These are phyloP conservation scores for Mycena capillaripes DNA, from an alignment of 768 basidiomycete species.

Conservation along the genomic window DNA sequence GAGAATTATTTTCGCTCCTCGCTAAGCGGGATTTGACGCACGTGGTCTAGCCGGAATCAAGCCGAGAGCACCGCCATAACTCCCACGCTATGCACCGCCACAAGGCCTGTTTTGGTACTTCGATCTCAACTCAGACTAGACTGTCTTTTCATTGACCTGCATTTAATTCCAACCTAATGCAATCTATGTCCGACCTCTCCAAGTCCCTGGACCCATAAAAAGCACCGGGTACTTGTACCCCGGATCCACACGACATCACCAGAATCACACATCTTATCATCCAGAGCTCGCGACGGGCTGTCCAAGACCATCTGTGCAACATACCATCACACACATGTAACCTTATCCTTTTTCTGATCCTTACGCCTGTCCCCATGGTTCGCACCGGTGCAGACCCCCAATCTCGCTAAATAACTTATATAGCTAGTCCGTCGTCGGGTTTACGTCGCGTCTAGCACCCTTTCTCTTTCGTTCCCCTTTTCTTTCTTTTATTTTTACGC, in stretches of 20 bases:
- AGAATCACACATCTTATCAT: not conserved
- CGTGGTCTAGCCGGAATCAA: not conserved
- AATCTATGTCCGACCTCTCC: too few species aligned
- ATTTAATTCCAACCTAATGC: too few species aligned
- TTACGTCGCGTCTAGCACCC: slow-evolving; percentile 24
- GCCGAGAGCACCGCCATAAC: too few species aligned
- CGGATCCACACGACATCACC: slow-evolving; percentile 6
- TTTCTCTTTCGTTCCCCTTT: slow-evolving; percentile 19
- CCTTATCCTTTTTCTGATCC: slow-evolving; percentile 13
- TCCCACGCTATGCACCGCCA: too few species aligned
- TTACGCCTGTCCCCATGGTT: slow-evolving; percentile 18
- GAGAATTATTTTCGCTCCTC: too few species aligned
- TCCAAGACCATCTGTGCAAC: not conserved
- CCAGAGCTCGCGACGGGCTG: not conserved
- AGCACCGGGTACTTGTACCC: not conserved
- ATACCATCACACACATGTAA: slow-evolving; percentile 20
- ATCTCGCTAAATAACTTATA: slow-evolving; percentile 23
- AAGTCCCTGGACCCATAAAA: too few species aligned
- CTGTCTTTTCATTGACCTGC: too few species aligned
- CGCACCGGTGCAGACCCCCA: slow-evolving; percentile 3
- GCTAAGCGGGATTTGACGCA: not conserved
- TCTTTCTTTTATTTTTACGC: not conserved
- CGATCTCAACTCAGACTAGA: too few species aligned
- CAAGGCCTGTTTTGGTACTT: too few species aligned
- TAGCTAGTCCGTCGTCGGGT: slow-evolving; percentile 1